Conservation (phyloP, 2,329 filamentous ascomycete species). For the Calonectria pauciramosa region DNA sequence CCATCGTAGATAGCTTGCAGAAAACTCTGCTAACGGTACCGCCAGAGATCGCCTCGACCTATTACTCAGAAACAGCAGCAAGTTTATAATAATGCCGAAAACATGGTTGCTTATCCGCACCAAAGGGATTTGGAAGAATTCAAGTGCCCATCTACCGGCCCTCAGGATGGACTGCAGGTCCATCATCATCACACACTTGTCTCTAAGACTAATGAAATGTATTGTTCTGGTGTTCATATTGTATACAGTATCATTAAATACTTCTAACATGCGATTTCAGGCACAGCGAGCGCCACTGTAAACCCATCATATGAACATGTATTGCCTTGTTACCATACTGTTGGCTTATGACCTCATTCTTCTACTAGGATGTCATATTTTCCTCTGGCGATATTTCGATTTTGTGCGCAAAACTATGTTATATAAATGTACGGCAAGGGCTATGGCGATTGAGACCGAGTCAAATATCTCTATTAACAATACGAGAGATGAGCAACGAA, state of each 20-base stretch:
- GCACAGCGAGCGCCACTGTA: not conserved
- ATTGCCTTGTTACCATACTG: not conserved
- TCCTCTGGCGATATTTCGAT: not conserved
- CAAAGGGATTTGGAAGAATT: not conserved
- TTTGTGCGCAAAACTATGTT: not conserved
- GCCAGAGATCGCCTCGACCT: no score
- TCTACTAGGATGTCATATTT: not conserved
- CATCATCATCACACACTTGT: not conserved
- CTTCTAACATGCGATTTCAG: not conserved
- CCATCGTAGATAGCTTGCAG: not conserved
- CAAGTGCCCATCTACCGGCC: no score
- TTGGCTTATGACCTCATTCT: not conserved
- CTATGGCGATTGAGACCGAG: not conserved
- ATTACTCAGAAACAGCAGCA: not conserved
- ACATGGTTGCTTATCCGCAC: not conserved
- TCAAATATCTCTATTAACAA: not conserved
- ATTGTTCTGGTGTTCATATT: not conserved
- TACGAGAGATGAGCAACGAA: not conserved
- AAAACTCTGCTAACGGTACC: not conserved
- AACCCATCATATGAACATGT: not conserved
- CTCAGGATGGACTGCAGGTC: not conserved
- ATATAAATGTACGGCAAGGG: not conserved
- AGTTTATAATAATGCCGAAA: not conserved
- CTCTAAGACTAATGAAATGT: not conserved
- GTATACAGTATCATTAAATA: not conserved